These are phyloP conservation scores for Hortaea werneckii DNA, from an alignment of 2,329 filamentous ascomycete genomes.

Conservation along the genomic window DNA sequence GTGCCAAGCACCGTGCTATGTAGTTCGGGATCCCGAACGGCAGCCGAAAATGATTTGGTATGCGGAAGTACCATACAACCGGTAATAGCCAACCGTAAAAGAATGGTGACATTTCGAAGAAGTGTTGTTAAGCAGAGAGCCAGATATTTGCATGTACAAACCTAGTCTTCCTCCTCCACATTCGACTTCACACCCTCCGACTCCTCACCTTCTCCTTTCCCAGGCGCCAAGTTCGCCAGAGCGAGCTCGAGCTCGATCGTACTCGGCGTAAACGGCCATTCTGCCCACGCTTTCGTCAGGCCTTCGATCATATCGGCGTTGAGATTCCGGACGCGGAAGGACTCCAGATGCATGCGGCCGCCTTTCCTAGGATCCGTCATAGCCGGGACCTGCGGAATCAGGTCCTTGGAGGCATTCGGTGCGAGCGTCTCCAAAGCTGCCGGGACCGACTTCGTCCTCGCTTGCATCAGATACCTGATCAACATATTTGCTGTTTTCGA, in stretches of 20 bases:
- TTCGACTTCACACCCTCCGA: no score
- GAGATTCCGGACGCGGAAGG: constrained; percentile 40
- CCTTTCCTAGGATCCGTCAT: constrained; percentile 40
- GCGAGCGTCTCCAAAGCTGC: constrained; percentile 44
- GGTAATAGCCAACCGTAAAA: no score
- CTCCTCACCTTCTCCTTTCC: no score
- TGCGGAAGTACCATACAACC: no score
- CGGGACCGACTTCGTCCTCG: constrained; percentile 28
- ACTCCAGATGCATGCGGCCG: constrained; percentile 33
- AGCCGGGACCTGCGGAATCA: constrained; percentile 41
- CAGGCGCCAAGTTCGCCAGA: not conserved
- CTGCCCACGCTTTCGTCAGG: constrained; percentile 49
- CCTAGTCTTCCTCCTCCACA: no score
- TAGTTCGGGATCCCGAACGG: no score
- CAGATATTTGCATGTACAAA: no score
- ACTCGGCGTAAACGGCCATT: constrained; percentile 50
- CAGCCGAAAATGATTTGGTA: no score
- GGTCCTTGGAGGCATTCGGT: constrained; percentile 49
- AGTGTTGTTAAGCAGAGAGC: no score
- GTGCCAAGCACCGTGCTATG: no score
- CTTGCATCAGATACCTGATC: constrained; percentile 36
- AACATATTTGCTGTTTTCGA: constrained; percentile 30
- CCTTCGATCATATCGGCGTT: constrained; percentile 48
- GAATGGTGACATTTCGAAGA: no score
- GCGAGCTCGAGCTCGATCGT: constrained; percentile 13